Evolutionary conservation across 768 basidiomycete species (phyloP).

Genomic region (Pholiota conissans): DNA sequence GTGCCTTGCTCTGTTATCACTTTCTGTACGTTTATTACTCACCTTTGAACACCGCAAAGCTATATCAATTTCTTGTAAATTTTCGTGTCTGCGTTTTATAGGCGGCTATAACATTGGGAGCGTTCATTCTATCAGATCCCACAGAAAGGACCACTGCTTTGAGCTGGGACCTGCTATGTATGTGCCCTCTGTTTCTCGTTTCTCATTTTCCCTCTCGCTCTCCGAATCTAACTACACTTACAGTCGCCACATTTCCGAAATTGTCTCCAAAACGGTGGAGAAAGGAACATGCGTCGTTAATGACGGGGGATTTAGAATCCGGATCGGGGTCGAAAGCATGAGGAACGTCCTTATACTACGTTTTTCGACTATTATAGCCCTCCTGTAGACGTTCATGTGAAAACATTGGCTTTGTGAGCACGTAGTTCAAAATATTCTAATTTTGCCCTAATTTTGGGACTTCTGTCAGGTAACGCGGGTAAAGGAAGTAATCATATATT

Average conservation of each 20-base stretch:
- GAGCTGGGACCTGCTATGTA: constrained; percentile 20
- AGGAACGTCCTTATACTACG: too few relatives aligned
- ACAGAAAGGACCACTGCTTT: constrained; percentile 15
- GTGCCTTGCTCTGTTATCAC: constrained; percentile 22
- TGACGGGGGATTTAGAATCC: too few relatives aligned
- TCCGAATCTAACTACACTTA: background rate
- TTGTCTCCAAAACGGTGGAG: too few relatives aligned
- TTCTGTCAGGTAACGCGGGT: too few relatives aligned
- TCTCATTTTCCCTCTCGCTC: background rate
- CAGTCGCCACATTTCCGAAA: background rate
- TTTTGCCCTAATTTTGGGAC: too few relatives aligned
- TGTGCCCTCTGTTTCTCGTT: background rate
- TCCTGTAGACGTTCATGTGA: too few relatives aligned
- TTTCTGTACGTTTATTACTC: constrained; percentile 17
- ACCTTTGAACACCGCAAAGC: background rate
- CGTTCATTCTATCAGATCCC: constrained; percentile 22
- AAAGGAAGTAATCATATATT: too few relatives aligned
- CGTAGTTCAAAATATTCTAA: too few relatives aligned
- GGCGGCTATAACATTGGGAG: constrained; percentile 22
- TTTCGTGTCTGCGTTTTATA: background rate
- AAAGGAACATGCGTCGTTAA: too few relatives aligned
- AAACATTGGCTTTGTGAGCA: too few relatives aligned
- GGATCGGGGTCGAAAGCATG: too few relatives aligned
- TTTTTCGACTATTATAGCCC: too few relatives aligned
- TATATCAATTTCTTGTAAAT: background rate